Evolutionary conservation across 2,329 filamentous ascomycete genomes (phyloP).

Genomic region (Neobulgaria alba): DNA sequence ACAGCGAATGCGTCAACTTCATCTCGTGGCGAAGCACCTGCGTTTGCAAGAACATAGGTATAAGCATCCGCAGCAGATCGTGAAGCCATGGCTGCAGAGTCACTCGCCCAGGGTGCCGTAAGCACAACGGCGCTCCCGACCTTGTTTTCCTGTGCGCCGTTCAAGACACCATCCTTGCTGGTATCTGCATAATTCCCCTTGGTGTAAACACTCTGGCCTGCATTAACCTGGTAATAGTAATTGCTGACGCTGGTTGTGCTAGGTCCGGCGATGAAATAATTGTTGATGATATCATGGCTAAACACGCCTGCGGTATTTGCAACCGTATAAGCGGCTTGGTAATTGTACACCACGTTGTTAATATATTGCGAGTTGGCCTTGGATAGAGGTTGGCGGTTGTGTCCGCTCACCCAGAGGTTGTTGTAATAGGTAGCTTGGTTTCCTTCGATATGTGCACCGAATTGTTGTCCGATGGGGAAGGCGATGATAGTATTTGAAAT

Average conservation of each 20-base stretch:
- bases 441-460: slow-evolving; percentile 44
- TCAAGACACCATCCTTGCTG: slow-evolving; percentile 39
- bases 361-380: slow-evolving; percentile 48
- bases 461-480: slow-evolving; percentile 38
- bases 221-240: slow-evolving; percentile 47
- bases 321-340: slow-evolving; percentile 43
- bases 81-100: slow-evolving; percentile 15
- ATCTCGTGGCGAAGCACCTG: slow-evolving; percentile 30
- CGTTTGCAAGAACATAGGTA: slow-evolving; percentile 29
- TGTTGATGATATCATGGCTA: slow-evolving; percentile 44
- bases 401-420: slow-evolving; percentile 49
- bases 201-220: slow-evolving; percentile 44
- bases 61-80: slow-evolving; percentile 32
- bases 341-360: slow-evolving; percentile 46
- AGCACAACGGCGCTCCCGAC: slow-evolving; percentile 15
- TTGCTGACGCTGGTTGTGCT: slow-evolving; percentile 41
- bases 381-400: slow-evolving; percentile 48
- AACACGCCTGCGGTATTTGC: slow-evolving; percentile 37
- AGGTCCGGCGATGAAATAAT: slow-evolving; percentile 49
- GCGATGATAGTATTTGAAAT: slow-evolving; percentile 12
- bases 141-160: slow-evolving; percentile 29
- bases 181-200: slow-evolving; percentile 44
- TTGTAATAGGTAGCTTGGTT: slow-evolving; percentile 41
- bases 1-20: slow-evolving; percentile 24
- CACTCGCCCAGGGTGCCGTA: slow-evolving; percentile 18